phyloP scores from a whole-genome alignment of 2,329 filamentous ascomycete genomes.

The Bipolaris victoriae region DNA sequence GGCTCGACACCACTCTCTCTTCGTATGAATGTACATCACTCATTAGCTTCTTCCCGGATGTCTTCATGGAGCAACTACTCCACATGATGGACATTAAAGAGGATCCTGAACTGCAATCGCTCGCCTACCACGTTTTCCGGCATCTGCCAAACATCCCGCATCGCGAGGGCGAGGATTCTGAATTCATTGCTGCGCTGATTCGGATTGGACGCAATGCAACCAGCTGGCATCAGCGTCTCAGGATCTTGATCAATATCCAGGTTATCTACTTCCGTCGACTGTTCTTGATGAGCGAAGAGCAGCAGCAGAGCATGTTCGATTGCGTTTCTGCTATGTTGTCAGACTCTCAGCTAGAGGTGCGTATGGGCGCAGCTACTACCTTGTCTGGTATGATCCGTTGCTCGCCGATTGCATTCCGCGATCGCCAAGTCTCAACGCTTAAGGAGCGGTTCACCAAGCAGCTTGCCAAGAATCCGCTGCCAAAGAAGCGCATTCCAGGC shows the following conservation, averaged over 20 bases:
- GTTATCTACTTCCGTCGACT: conserved; percentile 97
- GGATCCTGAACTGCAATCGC: conserved; percentile 89
- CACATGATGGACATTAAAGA: conserved; percentile 99
- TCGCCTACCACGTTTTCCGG: conserved; percentile 96
- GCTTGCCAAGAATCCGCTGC: conserved; percentile 84
- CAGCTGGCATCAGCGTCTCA: conserved; percentile 94
- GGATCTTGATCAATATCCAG: conserved; percentile 97
- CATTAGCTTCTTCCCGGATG: conserved; percentile 85
- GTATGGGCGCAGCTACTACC: conserved; percentile 88
- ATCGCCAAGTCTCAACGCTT: conserved; percentile 75
- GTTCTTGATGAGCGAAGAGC: conserved; percentile 77
- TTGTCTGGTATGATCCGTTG: conserved; percentile 98
- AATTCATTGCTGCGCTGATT: conserved; percentile 85
- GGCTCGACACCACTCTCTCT: conserved; percentile 89
- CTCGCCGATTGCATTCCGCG: conserved; percentile 80
- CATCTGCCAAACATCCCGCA: conserved; percentile 96
- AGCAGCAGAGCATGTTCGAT: conserved; percentile 82
- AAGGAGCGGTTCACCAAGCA: conserved; percentile 79
- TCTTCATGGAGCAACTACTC: conserved; percentile 88
- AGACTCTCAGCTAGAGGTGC: conserved; percentile 90
- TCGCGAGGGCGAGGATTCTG: conserved; percentile 79
- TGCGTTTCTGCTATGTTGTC: conserved; percentile 96
- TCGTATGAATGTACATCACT: conserved; percentile 93
- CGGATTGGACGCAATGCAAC: conserved; percentile 81
- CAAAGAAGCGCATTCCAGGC: conserved; percentile 67